These are phyloP conservation scores for Salvia sclarea DNA, from an alignment of 305 asterid species.

Conservation along the genomic window DNA sequence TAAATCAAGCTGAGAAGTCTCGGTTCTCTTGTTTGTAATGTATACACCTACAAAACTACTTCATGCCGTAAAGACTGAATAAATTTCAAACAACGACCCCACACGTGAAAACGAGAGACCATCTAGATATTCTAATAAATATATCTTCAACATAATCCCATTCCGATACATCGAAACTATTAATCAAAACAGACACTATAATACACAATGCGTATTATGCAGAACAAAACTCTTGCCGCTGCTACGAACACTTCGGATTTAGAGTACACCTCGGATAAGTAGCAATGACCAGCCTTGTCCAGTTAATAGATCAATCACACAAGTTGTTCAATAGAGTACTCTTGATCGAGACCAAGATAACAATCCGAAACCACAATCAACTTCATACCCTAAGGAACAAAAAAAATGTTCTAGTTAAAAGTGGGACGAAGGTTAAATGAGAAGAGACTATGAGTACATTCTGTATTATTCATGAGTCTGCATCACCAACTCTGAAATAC, in stretches of 20 bases:
- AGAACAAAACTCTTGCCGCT: too few species aligned
- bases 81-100: too few species aligned
- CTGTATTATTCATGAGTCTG: background rate
- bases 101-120: too few species aligned
- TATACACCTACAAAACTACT: too few species aligned
- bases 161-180: too few species aligned
- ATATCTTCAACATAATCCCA: too few species aligned
- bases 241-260: background rate
- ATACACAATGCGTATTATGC: too few species aligned
- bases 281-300: background rate
- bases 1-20: too few species aligned
- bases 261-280: background rate
- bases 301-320: slow-evolving; percentile 30
- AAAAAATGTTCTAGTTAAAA: background rate
- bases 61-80: too few species aligned
- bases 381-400: slow-evolving; percentile 69
- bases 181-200: too few species aligned
- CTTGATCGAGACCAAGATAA: slow-evolving; percentile 73
- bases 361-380: slow-evolving; percentile 79
- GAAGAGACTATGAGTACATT: background rate
- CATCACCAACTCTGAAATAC: background rate
- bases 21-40: too few species aligned
- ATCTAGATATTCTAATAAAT: too few species aligned
- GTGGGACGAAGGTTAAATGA: background rate
- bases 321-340: slow-evolving; percentile 49